Evolutionary conservation across 441 rosid genomes (phyloP).

Genomic region (Biscutella laevigata): DNA sequence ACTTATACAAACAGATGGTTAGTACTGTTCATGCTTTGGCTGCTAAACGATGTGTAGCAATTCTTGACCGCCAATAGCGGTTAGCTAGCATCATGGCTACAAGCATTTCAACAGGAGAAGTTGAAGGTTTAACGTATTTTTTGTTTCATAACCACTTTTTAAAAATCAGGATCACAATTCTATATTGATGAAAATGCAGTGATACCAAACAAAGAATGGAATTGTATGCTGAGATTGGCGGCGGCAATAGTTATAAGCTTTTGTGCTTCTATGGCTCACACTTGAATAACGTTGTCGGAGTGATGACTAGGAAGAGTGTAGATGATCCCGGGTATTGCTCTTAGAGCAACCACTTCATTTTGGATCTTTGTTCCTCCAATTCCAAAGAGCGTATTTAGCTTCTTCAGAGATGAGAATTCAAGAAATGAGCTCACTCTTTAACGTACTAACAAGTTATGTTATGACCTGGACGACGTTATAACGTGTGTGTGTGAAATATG

Average conservation of each 20-base stretch:
- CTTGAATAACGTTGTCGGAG: slow-evolving; percentile 91
- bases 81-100: slow-evolving; percentile 87
- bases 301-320: slow-evolving; percentile 92
- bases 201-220: slow-evolving; percentile 89
- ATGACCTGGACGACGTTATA: too few species aligned
- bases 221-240: slow-evolving; percentile 85
- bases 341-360: slow-evolving; percentile 60
- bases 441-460: too few species aligned
- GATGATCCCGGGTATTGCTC: slow-evolving; percentile 57
- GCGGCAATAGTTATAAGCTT: slow-evolving; percentile 94
- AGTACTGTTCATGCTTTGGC: slow-evolving; percentile 77
- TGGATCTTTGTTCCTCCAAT: slow-evolving; percentile 63
- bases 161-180: too few species aligned
- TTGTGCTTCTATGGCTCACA: slow-evolving; percentile 86
- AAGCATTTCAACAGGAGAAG: slow-evolving; percentile 69
- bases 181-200: slow-evolving; percentile 28
- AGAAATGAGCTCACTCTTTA: slow-evolving; percentile 16
- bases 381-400: slow-evolving; percentile 48
- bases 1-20: slow-evolving; percentile 54
- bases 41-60: slow-evolving; percentile 90
- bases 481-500: neutral
- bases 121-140: slow-evolving; percentile 40
- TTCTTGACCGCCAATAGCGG: slow-evolving; percentile 77
- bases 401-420: slow-evolving; percentile 53
- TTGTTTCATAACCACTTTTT: too few species aligned